phyloP scores from a whole-genome alignment of 2,329 filamentous ascomycete genomes.

The Curvularia sp. region DNA sequence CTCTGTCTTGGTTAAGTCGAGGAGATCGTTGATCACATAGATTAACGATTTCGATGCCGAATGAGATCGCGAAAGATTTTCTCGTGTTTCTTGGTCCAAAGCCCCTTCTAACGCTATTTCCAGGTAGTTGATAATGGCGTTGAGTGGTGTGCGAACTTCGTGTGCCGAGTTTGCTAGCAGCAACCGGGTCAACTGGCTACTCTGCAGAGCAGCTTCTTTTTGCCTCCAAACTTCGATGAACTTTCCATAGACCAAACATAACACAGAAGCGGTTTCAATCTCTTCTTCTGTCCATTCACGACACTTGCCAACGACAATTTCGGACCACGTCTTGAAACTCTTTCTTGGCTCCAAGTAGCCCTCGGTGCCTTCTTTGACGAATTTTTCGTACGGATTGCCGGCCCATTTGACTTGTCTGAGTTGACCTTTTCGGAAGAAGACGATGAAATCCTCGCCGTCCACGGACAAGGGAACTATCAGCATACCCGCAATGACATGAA shows the following conservation, averaged over 20 bases:
- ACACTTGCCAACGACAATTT: constrained; percentile 81
- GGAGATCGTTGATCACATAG: constrained; percentile 90
- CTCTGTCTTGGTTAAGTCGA: constrained; percentile 88
- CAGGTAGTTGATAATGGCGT: constrained; percentile 93
- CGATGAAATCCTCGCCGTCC: constrained; percentile 82
- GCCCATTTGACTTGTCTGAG: constrained; percentile 82
- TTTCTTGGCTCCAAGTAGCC: constrained; percentile 78
- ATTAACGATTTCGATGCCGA: constrained; percentile 92
- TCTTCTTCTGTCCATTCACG: constrained; percentile 90
- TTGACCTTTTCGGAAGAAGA: constrained; percentile 84
- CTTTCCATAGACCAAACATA: constrained; percentile 85
- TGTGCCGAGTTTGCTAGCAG: constrained; percentile 88
- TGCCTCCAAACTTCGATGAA: constrained; percentile 95
- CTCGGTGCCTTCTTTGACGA: constrained; percentile 72
- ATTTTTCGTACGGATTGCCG: constrained; percentile 84
- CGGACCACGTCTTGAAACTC: constrained; percentile 81
- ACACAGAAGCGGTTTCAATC: constrained; percentile 83
- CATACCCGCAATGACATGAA: constrained; percentile 77
- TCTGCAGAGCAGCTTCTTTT: constrained; percentile 84
- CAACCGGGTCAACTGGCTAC: constrained; percentile 77
- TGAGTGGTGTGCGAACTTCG: constrained; percentile 87
- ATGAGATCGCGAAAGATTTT: constrained; percentile 83
- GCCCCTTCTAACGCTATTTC: constrained; percentile 86
- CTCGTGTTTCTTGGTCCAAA: constrained; percentile 80
- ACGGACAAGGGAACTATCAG: constrained; percentile 81